phyloP scores from a whole-genome alignment of 768 basidiomycete species.

The Lactifluus subvellereus region DNA sequence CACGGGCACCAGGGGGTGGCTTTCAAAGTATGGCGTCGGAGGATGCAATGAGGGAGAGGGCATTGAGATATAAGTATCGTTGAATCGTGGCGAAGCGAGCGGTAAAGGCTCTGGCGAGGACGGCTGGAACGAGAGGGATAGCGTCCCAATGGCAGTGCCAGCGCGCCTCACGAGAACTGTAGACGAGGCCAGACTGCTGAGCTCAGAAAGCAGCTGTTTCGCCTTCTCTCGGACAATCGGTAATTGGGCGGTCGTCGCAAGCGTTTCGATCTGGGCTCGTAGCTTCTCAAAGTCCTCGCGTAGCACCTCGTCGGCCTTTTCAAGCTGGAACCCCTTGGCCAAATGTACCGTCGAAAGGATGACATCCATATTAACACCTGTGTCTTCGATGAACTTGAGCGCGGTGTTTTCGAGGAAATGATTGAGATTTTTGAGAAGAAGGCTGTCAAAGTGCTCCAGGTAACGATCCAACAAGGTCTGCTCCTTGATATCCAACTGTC shows the following conservation, averaged over 20 bases:
- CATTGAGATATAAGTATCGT: background rate
- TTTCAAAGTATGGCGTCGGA: background rate
- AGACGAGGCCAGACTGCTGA: too few species aligned
- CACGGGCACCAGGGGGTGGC: background rate
- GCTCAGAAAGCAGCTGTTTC: background rate
- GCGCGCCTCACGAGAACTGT: too few species aligned
- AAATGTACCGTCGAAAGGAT: background rate
- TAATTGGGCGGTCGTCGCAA: background rate
- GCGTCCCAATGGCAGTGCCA: too few species aligned
- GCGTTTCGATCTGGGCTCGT: too few species aligned
- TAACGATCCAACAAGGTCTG: background rate
- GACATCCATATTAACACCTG: background rate
- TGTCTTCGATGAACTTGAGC: background rate
- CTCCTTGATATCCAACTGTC: background rate
- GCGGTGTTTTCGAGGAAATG: conserved; percentile 2
- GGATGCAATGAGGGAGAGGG: background rate
- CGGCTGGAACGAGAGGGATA: too few species aligned
- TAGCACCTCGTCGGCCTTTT: background rate
- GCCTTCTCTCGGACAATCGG: background rate
- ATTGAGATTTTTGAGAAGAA: conserved; percentile 6
- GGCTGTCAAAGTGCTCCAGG: background rate
- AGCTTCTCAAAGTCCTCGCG: background rate
- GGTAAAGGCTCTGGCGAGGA: background rate
- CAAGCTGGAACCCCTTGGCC: background rate
- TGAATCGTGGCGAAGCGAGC: background rate